Conservation (phyloP, 1,139 yeast genomes). For the Candida pseudoviswanathii region DNA sequence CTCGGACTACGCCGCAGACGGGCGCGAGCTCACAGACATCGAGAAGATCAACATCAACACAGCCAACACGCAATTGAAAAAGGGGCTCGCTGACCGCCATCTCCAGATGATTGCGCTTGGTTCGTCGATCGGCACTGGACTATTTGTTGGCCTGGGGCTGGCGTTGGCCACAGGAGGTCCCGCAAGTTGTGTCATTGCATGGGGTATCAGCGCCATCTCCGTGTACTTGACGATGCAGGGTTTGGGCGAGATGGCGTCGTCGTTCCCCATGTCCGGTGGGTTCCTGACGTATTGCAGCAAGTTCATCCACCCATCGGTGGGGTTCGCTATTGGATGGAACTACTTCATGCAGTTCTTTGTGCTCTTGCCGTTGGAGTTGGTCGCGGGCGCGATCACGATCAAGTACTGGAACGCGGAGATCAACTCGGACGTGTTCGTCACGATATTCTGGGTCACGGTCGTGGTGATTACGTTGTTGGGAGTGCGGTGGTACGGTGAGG, state of each 20-base stretch:
- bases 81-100: slow-evolving; percentile 37
- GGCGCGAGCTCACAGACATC: slow-evolving; percentile 30
- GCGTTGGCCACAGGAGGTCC: slow-evolving; percentile 63
- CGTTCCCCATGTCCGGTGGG: slow-evolving; percentile 44
- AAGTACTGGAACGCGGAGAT: slow-evolving; percentile 41
- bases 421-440: slow-evolving; percentile 43
- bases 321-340: slow-evolving; percentile 49
- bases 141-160: slow-evolving; percentile 33
- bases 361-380: slow-evolving; percentile 36
- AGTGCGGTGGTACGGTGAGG: slow-evolving; percentile 48
- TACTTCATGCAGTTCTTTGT: slow-evolving; percentile 44
- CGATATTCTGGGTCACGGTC: slow-evolving; percentile 38
- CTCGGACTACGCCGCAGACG: slow-evolving; percentile 18
- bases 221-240: slow-evolving; percentile 43
- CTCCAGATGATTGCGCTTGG: slow-evolving; percentile 77
- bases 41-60: slow-evolving; percentile 39
- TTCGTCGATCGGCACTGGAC: slow-evolving; percentile 72
- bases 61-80: slow-evolving; percentile 41
- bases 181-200: slow-evolving; percentile 63
- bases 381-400: slow-evolving; percentile 43
- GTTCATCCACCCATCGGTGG: slow-evolving; percentile 43
- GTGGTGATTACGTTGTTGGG: slow-evolving; percentile 42
- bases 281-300: slow-evolving; percentile 42
- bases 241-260: slow-evolving; percentile 39
- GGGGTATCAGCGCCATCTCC: slow-evolving; percentile 28